phyloP scores from a whole-genome alignment of 768 basidiomycete genomes.

The Rubroboletus pulcherrimus region DNA sequence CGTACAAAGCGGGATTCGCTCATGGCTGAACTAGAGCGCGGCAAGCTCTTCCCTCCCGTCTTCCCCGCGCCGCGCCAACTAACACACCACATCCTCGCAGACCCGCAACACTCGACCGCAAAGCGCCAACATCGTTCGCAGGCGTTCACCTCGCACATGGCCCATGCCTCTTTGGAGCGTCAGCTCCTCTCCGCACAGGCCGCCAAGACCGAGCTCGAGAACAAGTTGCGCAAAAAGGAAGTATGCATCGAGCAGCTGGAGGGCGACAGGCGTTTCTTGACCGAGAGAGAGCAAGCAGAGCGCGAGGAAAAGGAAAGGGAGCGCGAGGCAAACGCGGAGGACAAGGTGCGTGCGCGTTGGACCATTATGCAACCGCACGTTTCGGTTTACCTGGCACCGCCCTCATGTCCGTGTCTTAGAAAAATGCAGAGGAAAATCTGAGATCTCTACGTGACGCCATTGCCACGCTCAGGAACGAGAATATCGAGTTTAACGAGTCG shows the following conservation, averaged over 20 bases:
- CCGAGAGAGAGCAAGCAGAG: slow-evolving; percentile 66
- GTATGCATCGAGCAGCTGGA: slow-evolving; percentile 61
- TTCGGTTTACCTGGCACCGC: neutral
- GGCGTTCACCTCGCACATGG: slow-evolving; percentile 57
- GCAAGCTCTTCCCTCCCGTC: slow-evolving; percentile 27
- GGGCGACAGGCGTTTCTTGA: slow-evolving; percentile 63
- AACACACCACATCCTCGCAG: slow-evolving; percentile 30
- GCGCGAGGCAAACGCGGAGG: slow-evolving; percentile 44
- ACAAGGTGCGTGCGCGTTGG: slow-evolving; percentile 49
- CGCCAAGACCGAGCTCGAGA: slow-evolving; percentile 60
- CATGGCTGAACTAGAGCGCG: slow-evolving; percentile 65
- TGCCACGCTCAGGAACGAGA: slow-evolving; percentile 50
- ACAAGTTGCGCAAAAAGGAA: slow-evolving; percentile 65
- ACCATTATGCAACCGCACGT: neutral
- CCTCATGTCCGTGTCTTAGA: slow-evolving; percentile 30
- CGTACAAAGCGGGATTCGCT: slow-evolving; percentile 58
- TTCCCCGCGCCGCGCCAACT: neutral
- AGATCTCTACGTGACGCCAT: slow-evolving; percentile 48
- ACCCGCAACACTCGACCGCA: slow-evolving; percentile 61
- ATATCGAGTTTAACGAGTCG: slow-evolving; percentile 58
- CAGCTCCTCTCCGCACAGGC: slow-evolving; percentile 61
- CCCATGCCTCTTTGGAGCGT: slow-evolving; percentile 64
- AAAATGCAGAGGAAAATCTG: slow-evolving; percentile 48
- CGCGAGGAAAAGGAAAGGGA: slow-evolving; percentile 64
- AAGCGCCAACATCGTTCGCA: slow-evolving; percentile 66